Conservation (phyloP, 2,329 filamentous ascomycete genomes). For the Phoma herbarum region DNA sequence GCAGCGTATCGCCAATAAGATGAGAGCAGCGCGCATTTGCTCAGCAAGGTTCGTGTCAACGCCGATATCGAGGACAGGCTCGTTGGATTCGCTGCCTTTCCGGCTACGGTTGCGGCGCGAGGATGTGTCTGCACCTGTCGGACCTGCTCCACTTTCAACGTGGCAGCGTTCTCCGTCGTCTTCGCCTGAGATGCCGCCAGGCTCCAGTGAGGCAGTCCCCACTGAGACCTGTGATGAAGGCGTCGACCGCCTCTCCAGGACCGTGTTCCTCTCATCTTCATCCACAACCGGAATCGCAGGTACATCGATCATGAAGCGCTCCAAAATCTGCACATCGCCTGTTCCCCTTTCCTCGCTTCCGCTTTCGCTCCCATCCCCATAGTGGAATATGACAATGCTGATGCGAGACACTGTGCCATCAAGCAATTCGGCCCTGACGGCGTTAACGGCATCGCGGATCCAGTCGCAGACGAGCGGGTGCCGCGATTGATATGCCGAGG, state of each 20-base stretch:
- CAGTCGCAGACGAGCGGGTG: constrained; percentile 87
- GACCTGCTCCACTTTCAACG: not conserved
- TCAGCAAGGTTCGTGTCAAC: no score
- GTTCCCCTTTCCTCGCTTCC: not conserved
- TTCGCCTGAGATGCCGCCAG: constrained; percentile 18
- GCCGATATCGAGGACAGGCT: constrained; percentile 29
- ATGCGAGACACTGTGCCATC: constrained; percentile 62
- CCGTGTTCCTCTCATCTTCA: constrained; percentile 58
- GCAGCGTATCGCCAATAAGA: constrained; percentile 67
- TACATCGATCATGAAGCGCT: constrained; percentile 69
- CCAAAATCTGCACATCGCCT: constrained; percentile 49
- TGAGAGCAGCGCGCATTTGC: constrained; percentile 73
- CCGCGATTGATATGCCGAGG: constrained; percentile 83
- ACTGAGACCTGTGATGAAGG: no score
- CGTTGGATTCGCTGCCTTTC: constrained; percentile 4
- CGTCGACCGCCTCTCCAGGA: constrained; percentile 54
- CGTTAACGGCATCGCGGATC: no score
- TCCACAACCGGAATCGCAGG: constrained; percentile 62
- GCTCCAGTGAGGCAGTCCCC: constrained; percentile 1
- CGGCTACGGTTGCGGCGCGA: constrained; percentile 16
- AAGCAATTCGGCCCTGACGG: constrained; percentile 74
- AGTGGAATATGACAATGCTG: constrained; percentile 65
- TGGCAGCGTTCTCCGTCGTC: not conserved
- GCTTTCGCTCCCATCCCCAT: constrained; percentile 30
- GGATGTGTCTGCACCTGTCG: constrained; percentile 4